A percentile compares a stretch with the other conserved stretches of the same genome.
phyloP scores from a whole-genome alignment of 441 rosid species.

The Erodium chrysanthum region DNA sequence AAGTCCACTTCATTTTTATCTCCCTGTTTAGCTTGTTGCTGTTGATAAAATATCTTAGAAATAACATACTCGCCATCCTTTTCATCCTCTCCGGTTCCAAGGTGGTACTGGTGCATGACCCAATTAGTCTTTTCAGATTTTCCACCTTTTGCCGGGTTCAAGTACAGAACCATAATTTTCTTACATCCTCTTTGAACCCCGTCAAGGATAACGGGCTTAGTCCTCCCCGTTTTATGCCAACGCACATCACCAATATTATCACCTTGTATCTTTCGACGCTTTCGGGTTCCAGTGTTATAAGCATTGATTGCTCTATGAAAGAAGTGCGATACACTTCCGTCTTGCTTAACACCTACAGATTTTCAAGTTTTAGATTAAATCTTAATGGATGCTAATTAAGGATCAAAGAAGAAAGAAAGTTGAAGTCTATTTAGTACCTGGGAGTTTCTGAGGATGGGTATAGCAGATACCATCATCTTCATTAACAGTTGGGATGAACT shows the following conservation, averaged over 20 bases:
- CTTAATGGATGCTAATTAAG: neutral
- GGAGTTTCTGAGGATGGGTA: slow-evolving; percentile 86
- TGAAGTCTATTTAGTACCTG: slow-evolving; percentile 22
- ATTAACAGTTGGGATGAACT: slow-evolving; percentile 67
- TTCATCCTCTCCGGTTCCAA: slow-evolving; percentile 47
- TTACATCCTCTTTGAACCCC: slow-evolving; percentile 78
- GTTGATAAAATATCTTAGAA: slow-evolving; percentile 78
- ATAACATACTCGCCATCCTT: slow-evolving; percentile 63
- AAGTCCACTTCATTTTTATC: slow-evolving; percentile 42
- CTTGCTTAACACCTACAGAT: slow-evolving; percentile 57
- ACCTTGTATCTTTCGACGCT: slow-evolving; percentile 79
- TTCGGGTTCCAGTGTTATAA: slow-evolving; percentile 79
- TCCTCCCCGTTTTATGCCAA: slow-evolving; percentile 93
- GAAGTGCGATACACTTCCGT: slow-evolving; percentile 69
- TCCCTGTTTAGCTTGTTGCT: slow-evolving; percentile 37
- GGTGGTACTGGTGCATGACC: slow-evolving; percentile 76
- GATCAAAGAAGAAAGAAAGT: slow-evolving; percentile 11
- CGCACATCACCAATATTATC: slow-evolving; percentile 74
- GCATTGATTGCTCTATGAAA: slow-evolving; percentile 87
- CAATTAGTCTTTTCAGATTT: slow-evolving; percentile 77
- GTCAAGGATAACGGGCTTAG: slow-evolving; percentile 66
- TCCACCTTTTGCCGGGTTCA: slow-evolving; percentile 38
- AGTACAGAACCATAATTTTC: slow-evolving; percentile 86
- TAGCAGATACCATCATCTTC: slow-evolving; percentile 91
- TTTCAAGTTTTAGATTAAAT: slow-evolving; percentile 7